A percentile compares a stretch with the other conserved stretches of the same genome.
These are phyloP conservation scores for Paraphaeosphaeria sporulosa DNA, from an alignment of 2,329 filamentous ascomycete genomes.

Conservation along the genomic window DNA sequence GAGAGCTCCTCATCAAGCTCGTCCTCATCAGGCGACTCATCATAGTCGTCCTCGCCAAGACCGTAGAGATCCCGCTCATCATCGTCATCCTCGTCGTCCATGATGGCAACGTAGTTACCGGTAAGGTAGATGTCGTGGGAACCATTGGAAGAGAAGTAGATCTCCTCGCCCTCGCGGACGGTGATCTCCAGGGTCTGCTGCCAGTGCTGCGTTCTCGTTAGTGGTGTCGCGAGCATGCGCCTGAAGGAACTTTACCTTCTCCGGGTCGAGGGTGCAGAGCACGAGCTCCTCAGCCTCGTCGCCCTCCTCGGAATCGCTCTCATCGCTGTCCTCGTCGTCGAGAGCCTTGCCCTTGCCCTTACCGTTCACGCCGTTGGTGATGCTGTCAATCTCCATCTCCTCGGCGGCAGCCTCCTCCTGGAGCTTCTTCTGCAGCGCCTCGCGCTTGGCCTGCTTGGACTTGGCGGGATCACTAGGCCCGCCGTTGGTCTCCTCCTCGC, in stretches of 20 bases:
- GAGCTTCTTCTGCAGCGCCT: slow-evolving; percentile 79
- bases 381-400: slow-evolving; percentile 75
- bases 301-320: slow-evolving; percentile 62
- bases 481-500: slow-evolving; percentile 79
- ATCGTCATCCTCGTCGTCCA: slow-evolving; percentile 65
- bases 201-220: slow-evolving; percentile 72
- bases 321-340: slow-evolving; percentile 79
- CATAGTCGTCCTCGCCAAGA: slow-evolving; percentile 72
- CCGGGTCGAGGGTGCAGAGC: slow-evolving; percentile 92
- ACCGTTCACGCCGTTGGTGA: slow-evolving; percentile 62
- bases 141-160: slow-evolving; percentile 91
- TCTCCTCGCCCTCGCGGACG: slow-evolving; percentile 83
- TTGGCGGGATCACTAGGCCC: slow-evolving; percentile 92
- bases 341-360: slow-evolving; percentile 61
- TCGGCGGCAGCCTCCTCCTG: slow-evolving; percentile 72
- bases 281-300: slow-evolving; percentile 85
- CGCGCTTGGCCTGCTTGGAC: slow-evolving; percentile 84
- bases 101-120: slow-evolving; percentile 89
- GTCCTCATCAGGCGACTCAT: slow-evolving; percentile 80
- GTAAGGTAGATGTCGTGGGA: slow-evolving; percentile 92
- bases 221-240: slow-evolving; percentile 23
- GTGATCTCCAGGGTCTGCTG: slow-evolving; percentile 96
- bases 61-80: slow-evolving; percentile 69
- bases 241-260: slow-evolving; percentile 69
- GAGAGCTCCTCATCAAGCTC: slow-evolving; percentile 68